Conservation (phyloP, 2,329 filamentous ascomycete genomes). For the Trichophaea hybrida region DNA sequence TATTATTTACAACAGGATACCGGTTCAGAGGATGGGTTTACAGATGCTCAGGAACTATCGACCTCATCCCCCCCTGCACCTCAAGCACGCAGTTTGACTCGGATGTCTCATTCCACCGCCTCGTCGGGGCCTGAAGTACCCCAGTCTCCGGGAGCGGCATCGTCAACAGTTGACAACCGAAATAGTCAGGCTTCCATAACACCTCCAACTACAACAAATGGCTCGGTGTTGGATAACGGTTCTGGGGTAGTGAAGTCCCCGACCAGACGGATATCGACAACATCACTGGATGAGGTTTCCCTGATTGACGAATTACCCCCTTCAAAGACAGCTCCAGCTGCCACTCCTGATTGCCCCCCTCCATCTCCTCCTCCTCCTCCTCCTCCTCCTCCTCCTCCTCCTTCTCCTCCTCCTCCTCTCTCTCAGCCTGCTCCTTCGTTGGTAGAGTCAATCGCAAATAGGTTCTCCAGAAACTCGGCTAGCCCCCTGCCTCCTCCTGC, state of each 20-base stretch:
- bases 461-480: constrained; percentile 29
- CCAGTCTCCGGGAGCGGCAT: constrained; percentile 9
- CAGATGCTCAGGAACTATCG: constrained; percentile 17
- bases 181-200: constrained; percentile 20
- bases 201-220: constrained; percentile 18
- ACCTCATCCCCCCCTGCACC: constrained; percentile 12
- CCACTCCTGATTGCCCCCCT: constrained; percentile 28
- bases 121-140: constrained; percentile 18
- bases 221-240: constrained; percentile 12
- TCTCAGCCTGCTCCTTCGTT: constrained; percentile 40
- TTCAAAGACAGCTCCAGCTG: constrained; percentile 32
- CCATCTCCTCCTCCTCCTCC: constrained; percentile 39
- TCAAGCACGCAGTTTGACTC: constrained; percentile 21
- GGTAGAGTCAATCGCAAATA: constrained; percentile 38
- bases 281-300: constrained; percentile 41
- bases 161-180: constrained; percentile 12
- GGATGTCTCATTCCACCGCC: constrained; percentile 19
- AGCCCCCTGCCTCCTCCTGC: constrained; percentile 30
- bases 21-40: constrained; percentile 21
- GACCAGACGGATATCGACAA: constrained; percentile 34
- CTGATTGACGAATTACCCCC: constrained; percentile 25
- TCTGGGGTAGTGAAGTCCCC: constrained; percentile 19
- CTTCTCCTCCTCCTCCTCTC: constrained; percentile 36
- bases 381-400: constrained; percentile 43
- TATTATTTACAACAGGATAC: constrained; percentile 13